A percentile compares a stretch with the other conserved stretches of the same genome.
phyloP scores from a whole-genome alignment of 371 early-diverging fungal genomes.

The Mucor mucedo region DNA sequence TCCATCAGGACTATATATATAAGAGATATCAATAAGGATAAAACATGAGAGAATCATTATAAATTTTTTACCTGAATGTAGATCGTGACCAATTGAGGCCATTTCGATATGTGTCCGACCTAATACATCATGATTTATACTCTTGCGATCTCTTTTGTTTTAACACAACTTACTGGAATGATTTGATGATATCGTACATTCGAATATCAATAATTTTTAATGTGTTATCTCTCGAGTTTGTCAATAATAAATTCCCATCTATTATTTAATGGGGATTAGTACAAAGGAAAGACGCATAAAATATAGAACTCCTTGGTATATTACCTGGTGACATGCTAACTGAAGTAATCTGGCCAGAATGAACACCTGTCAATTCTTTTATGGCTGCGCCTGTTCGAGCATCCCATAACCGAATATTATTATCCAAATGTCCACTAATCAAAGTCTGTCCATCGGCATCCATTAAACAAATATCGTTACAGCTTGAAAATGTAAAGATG shows the following conservation, averaged over 20 bases:
- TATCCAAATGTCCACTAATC: conserved; percentile 93
- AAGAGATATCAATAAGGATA: conserved; percentile 11
- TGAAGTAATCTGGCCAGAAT: conserved; percentile 89
- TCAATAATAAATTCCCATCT: conserved; percentile 79
- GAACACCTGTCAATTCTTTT: conserved; percentile 82
- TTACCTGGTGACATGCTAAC: conserved; percentile 75
- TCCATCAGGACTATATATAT: conserved; percentile 78
- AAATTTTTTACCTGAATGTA: conserved; percentile 66
- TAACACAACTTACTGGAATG: conserved; percentile 58
- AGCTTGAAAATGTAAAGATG: conserved; percentile 92
- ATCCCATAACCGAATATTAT: conserved; percentile 92
- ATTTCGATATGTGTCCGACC: conserved; percentile 78
- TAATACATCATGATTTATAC: conserved; percentile 23
- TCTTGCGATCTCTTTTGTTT: no score
- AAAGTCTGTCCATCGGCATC: conserved; percentile 85
- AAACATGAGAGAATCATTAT: background rate
- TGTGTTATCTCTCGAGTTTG: conserved; percentile 93
- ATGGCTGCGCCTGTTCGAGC: conserved; percentile 80
- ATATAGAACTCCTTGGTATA: no score
- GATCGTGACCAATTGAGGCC: conserved; percentile 90
- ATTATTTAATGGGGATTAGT: no score
- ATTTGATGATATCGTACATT: conserved; percentile 74
- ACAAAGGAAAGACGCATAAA: no score
- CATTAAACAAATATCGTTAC: conserved; percentile 87
- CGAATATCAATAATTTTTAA: conserved; percentile 83